phyloP scores from a whole-genome alignment of 2,329 filamentous ascomycete species.

The Penicillium sp. region DNA sequence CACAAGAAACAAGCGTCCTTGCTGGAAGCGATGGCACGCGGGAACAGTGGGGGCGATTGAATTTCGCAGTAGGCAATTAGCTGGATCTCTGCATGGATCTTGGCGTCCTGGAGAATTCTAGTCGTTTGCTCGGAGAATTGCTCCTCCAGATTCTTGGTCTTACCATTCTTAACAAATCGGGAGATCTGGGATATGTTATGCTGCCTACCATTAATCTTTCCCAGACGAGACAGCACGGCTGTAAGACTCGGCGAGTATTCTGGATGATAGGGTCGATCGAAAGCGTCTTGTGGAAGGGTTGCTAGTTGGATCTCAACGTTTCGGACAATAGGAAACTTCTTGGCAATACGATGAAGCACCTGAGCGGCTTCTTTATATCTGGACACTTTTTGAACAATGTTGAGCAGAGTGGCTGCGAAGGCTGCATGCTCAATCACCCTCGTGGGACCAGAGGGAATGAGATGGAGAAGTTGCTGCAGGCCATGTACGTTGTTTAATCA shows the following conservation, averaged over 20 bases:
- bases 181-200: constrained; percentile 6
- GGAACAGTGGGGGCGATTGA: constrained; percentile 7
- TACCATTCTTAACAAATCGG: neutral
- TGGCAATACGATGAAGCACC: constrained; percentile 40
- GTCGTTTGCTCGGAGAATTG: constrained; percentile 2
- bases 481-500: constrained; percentile 26
- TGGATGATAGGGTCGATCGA: constrained; percentile 19
- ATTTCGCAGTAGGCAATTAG: constrained; percentile 28
- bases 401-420: constrained; percentile 29
- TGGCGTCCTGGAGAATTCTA: constrained; percentile 10
- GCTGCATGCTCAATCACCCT: constrained; percentile 20
- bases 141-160: neutral
- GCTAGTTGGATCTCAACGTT: constrained; percentile 35
- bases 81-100: constrained; percentile 29
- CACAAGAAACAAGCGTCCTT: constrained; percentile 35
- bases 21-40: constrained; percentile 29
- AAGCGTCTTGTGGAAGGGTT: constrained; percentile 35
- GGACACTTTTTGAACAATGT: constrained; percentile 43
- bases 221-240: constrained; percentile 4
- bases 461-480: constrained; percentile 19
- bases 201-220: constrained; percentile 8
- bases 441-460: constrained; percentile 24
- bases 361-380: constrained; percentile 43
- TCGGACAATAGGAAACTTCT: constrained; percentile 34
- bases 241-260: constrained; percentile 6